Percentiles rank a stretch among this genome's conserved stretches.
phyloP scores from a whole-genome alignment of 495 filamentous ascomycete genomes.

The Annulohypoxylon nitens region DNA sequence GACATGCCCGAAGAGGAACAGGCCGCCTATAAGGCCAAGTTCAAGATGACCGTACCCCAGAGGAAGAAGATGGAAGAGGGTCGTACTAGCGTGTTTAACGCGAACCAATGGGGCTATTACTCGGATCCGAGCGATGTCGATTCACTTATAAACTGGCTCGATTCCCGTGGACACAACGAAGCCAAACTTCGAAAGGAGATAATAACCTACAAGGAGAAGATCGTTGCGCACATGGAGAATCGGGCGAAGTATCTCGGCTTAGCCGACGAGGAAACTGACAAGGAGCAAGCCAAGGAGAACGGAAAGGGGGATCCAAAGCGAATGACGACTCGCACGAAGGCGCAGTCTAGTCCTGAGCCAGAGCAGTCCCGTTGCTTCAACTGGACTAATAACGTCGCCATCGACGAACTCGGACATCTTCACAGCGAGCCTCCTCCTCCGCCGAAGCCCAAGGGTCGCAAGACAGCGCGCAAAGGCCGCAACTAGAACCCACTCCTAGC shows the following conservation, averaged over 20 bases:
- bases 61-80: conserved; percentile 91
- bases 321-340: conserved; percentile 82
- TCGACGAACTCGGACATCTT: conserved; percentile 81
- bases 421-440: conserved; percentile 83
- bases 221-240: conserved; percentile 82
- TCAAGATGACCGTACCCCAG: conserved; percentile 84
- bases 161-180: conserved; percentile 85
- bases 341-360: conserved; percentile 64
- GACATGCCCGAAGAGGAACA: conserved; percentile 76
- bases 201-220: conserved; percentile 78
- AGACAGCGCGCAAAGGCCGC: conserved; percentile 38
- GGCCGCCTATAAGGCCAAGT: conserved; percentile 71
- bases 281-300: conserved; percentile 68
- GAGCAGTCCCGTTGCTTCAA: conserved; percentile 75
- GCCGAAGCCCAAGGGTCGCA: conserved; percentile 53
- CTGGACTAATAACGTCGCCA: conserved; percentile 85
- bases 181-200: conserved; percentile 88
- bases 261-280: conserved; percentile 59
- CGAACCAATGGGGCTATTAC: conserved; percentile 90
- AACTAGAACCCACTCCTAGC: conserved; percentile 1
- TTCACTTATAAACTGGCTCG: conserved; percentile 86
- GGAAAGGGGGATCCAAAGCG: conserved; percentile 64
- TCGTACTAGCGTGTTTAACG: conserved; percentile 78
- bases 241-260: conserved; percentile 75
- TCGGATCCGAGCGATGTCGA: conserved; percentile 83